A percentile compares a stretch with the other conserved stretches of the same genome.
These are phyloP conservation scores for Physcomitrellopsis africana DNA, from an alignment of 225 moss, liverwort and hornwort species.

Conservation along the genomic window DNA sequence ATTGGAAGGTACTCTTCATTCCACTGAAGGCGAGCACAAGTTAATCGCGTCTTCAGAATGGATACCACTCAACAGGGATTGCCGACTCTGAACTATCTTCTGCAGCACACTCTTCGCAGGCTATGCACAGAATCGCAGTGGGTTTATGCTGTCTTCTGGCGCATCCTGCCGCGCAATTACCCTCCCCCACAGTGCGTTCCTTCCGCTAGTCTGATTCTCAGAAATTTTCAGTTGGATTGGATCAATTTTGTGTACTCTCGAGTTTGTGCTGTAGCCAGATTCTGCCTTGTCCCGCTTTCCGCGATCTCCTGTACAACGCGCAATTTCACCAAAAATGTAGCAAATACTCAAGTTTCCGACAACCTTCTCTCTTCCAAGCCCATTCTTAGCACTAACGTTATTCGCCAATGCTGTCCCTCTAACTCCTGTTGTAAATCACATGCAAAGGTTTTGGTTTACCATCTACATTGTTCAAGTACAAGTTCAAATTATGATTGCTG, in stretches of 20 bases:
- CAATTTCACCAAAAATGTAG: too few species aligned
- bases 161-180: slow-evolving; percentile 94
- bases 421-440: background rate
- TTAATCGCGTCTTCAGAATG: slow-evolving; percentile 28
- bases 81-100: slow-evolving; percentile 80
- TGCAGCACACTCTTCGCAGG: slow-evolving; percentile 87
- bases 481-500: slow-evolving; percentile 38
- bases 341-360: too few species aligned
- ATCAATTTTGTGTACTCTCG: too few species aligned
- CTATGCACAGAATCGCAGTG: slow-evolving; percentile 85
- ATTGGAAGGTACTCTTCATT: background rate
- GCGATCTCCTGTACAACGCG: too few species aligned
- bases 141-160: slow-evolving; percentile 97
- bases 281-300: too few species aligned
- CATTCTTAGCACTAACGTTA: too few species aligned
- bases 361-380: too few species aligned
- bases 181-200: slow-evolving; percentile 87
- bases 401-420: too few species aligned
- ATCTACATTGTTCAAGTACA: slow-evolving; percentile 24
- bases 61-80: slow-evolving; percentile 63
- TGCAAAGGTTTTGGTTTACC: slow-evolving; percentile 31
- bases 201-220: background rate
- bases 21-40: slow-evolving; percentile 10
- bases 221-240: too few species aligned
- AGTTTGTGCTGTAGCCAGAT: too few species aligned